Evolutionary conservation across 2,329 filamentous ascomycete species (phyloP).

Genomic region (Aspergillus cejpii): DNA sequence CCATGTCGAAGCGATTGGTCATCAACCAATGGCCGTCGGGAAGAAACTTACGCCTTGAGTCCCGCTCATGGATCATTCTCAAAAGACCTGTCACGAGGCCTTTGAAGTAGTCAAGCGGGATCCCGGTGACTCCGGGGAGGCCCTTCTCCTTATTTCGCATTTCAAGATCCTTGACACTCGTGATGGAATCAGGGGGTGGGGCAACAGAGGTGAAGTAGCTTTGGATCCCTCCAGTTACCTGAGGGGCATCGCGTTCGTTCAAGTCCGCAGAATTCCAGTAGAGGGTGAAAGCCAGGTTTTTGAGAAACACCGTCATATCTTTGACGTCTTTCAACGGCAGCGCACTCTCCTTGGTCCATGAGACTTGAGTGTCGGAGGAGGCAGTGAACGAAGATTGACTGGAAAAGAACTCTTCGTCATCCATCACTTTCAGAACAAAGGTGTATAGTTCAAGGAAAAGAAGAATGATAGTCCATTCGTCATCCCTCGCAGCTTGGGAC

Average conservation of each 20-base stretch:
- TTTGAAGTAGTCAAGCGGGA: slow-evolving; percentile 72
- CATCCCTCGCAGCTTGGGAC: slow-evolving; percentile 42
- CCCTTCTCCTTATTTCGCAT: slow-evolving; percentile 41
- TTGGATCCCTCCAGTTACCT: slow-evolving; percentile 40
- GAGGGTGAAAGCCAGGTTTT: slow-evolving; percentile 81
- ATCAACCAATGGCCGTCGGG: slow-evolving; percentile 88
- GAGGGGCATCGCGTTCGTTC: slow-evolving; percentile 37
- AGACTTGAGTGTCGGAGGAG: slow-evolving; percentile 46
- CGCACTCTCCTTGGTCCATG: slow-evolving; percentile 56
- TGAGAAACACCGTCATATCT: slow-evolving; percentile 72
- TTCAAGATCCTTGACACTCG: slow-evolving; percentile 31
- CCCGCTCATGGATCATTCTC: slow-evolving; percentile 84
- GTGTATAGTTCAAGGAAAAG: slow-evolving; percentile 92
- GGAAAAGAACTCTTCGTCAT: slow-evolving; percentile 91
- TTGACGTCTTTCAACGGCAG: slow-evolving; percentile 66
- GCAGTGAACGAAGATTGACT: slow-evolving; percentile 44
- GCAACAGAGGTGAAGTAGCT: slow-evolving; percentile 40
- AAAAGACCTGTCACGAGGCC: slow-evolving; percentile 72
- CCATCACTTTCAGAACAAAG: slow-evolving; percentile 84
- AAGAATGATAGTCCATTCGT: slow-evolving; percentile 82
- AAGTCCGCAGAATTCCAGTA: slow-evolving; percentile 75
- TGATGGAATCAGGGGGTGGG: slow-evolving; percentile 17
- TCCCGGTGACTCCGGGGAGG: slow-evolving; percentile 59
- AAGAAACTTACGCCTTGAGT: slow-evolving; percentile 80
- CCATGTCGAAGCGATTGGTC: slow-evolving; percentile 81